Evolutionary conservation across 345 rosid genomes (phyloP).

Genomic region (Dipteronia sinensis): DNA sequence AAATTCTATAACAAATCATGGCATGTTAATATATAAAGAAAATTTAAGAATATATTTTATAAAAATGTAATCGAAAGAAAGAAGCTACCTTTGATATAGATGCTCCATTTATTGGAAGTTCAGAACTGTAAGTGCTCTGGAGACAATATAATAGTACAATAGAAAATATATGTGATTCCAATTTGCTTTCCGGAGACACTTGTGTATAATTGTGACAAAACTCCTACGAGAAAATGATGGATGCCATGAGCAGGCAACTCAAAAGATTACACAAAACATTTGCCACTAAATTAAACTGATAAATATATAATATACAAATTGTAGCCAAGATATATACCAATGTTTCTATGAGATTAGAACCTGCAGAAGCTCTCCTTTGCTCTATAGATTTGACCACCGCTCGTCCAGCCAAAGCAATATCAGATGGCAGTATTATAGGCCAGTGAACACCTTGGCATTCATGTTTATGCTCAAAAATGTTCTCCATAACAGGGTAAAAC

Average conservation of each 20-base stretch:
- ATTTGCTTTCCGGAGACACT: constrained; percentile 61
- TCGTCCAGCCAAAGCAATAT: constrained; percentile 81
- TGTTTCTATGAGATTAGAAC: constrained; percentile 33
- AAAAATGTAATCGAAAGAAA: constrained; percentile 15
- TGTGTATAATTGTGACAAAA: constrained; percentile 65
- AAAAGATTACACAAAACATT: constrained; percentile 10
- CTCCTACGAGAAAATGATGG: constrained; percentile 39
- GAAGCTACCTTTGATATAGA: constrained; percentile 56
- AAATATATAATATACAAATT: neutral
- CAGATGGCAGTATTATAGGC: constrained; percentile 75
- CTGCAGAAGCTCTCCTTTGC: constrained; percentile 35
- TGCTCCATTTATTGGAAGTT: constrained; percentile 58
- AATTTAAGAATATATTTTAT: neutral
- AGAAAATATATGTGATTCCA: constrained; percentile 72
- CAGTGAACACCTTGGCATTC: constrained; percentile 79
- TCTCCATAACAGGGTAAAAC: constrained; percentile 30
- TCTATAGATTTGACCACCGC: constrained; percentile 52
- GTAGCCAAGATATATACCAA: constrained; percentile 42
- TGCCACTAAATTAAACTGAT: constrained; percentile 1
- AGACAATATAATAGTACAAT: constrained; percentile 72
- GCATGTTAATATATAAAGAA: neutral
- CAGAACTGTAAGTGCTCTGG: constrained; percentile 39
- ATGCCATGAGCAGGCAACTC: constrained; percentile 20
- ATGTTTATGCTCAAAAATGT: constrained; percentile 73
- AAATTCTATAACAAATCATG: neutral